Conservation (phyloP, 192 early-diverging fungal species). For the Phycomyces nitens region DNA sequence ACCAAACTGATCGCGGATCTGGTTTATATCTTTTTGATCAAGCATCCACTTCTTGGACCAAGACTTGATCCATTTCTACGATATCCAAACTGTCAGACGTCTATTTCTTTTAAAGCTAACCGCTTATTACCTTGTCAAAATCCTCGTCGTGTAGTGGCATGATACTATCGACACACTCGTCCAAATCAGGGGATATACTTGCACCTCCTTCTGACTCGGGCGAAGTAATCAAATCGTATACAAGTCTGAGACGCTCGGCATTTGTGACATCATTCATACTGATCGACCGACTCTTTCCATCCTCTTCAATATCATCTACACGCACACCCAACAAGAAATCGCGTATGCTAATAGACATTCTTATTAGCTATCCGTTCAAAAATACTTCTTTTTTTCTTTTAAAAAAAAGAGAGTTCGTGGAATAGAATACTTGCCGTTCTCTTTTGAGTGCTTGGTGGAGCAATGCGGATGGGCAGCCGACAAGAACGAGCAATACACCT, state of each 20-base stretch:
- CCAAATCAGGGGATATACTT: conserved; percentile 46
- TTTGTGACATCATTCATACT: conserved; percentile 33
- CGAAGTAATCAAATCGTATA: conserved; percentile 60
- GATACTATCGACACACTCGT: conserved; percentile 62
- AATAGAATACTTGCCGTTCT: conserved; percentile 33
- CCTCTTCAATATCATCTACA: conserved; percentile 30
- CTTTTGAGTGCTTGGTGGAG: conserved; percentile 45
- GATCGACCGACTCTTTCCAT: conserved; percentile 13
- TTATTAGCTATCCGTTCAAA: neutral
- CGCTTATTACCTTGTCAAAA: conserved; percentile 61
- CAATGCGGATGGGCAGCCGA: conserved; percentile 56
- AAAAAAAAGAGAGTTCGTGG: conserved; percentile 3
- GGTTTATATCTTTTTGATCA: conserved; percentile 63
- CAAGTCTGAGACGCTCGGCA: conserved; percentile 57
- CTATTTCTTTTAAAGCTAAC: neutral
- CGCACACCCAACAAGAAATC: conserved; percentile 72
- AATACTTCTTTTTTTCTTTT: neutral
- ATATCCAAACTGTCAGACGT: neutral
- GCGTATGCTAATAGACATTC: conserved; percentile 45
- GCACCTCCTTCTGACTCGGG: conserved; percentile 58
- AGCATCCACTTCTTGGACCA: conserved; percentile 85
- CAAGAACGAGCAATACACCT: conserved; percentile 60
- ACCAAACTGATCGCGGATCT: conserved; percentile 80
- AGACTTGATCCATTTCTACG: conserved; percentile 69
- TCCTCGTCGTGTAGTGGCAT: conserved; percentile 76